Conservation (phyloP, 345 rosid genomes). For the Brassica nigra region DNA sequence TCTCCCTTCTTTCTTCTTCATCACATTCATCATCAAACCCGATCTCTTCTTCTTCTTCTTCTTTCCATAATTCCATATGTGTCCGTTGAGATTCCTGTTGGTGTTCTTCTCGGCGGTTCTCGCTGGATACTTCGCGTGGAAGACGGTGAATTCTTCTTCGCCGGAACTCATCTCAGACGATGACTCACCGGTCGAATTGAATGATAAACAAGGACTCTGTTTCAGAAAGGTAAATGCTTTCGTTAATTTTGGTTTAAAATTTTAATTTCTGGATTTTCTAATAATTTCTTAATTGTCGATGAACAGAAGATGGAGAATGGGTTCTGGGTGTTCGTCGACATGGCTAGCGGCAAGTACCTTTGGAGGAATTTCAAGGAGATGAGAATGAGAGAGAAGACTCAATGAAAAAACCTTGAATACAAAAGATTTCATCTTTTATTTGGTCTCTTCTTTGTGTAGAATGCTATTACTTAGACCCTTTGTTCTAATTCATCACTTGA, state of each 20-base stretch:
- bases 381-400: conserved; percentile 50
- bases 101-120: conserved; percentile 85
- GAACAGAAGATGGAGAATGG: conserved; percentile 62
- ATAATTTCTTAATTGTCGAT: neutral
- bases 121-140: conserved; percentile 90
- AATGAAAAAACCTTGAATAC: conserved; percentile 1
- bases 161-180: conserved; percentile 50
- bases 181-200: conserved; percentile 46
- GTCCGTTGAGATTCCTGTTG: conserved; percentile 82
- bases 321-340: conserved; percentile 85
- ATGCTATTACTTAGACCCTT: conserved; percentile 3
- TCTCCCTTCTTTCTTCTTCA: neutral
- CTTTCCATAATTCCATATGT: conserved; percentile 46
- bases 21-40: conserved; percentile 25
- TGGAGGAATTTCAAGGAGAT: conserved; percentile 73
- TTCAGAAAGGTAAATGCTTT: conserved; percentile 53
- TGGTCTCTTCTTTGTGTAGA: conserved; percentile 33
- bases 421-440: neutral
- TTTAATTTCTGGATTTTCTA: neutral
- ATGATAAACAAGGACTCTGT: conserved; percentile 50
- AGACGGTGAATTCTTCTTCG: conserved; percentile 66
- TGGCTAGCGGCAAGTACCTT: conserved; percentile 86
- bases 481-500: neutral
- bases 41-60: neutral
- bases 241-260: neutral